Conservation (phyloP, 495 filamentous ascomycete species). For the Xylaria scruposa region DNA sequence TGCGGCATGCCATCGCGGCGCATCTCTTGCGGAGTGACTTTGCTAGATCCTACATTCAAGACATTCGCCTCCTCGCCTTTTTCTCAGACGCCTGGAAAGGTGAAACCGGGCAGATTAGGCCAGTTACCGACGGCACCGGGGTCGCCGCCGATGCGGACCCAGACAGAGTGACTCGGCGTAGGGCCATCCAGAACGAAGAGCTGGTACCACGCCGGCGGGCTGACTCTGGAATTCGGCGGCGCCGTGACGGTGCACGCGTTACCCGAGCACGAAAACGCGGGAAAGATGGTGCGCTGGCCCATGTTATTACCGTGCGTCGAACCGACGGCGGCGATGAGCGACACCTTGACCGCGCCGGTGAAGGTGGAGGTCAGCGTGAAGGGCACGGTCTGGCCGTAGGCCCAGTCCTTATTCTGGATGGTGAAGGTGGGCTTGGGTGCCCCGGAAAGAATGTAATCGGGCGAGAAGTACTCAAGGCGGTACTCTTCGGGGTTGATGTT, state of each 20-base stretch:
- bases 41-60: background rate
- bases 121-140: conserved; percentile 50
- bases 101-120: conserved; percentile 13
- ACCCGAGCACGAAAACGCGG: conserved; percentile 45
- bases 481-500: conserved; percentile 49
- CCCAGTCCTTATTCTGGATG: conserved; percentile 44
- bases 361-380: conserved; percentile 35
- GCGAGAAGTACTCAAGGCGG: conserved; percentile 57
- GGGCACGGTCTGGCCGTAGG: conserved; percentile 35
- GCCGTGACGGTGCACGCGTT: conserved; percentile 49
- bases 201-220: conserved; percentile 54
- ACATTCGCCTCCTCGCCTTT: background rate
- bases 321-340: conserved; percentile 48
- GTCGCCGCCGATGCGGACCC: conserved; percentile 55
- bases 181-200: conserved; percentile 52
- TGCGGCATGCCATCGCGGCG: background rate
- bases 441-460: conserved; percentile 52
- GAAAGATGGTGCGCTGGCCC: conserved; percentile 57
- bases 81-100: conserved; percentile 4
- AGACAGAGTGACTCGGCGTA: conserved; percentile 43
- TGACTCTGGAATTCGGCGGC: conserved; percentile 48
- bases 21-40: background rate
- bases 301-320: conserved; percentile 55
- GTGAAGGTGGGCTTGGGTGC: conserved; percentile 40
- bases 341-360: conserved; percentile 41